Percentiles rank a stretch among this genome's conserved stretches.
phyloP scores from a whole-genome alignment of 148 eudicot genomes.

The Beta vulgaris region DNA sequence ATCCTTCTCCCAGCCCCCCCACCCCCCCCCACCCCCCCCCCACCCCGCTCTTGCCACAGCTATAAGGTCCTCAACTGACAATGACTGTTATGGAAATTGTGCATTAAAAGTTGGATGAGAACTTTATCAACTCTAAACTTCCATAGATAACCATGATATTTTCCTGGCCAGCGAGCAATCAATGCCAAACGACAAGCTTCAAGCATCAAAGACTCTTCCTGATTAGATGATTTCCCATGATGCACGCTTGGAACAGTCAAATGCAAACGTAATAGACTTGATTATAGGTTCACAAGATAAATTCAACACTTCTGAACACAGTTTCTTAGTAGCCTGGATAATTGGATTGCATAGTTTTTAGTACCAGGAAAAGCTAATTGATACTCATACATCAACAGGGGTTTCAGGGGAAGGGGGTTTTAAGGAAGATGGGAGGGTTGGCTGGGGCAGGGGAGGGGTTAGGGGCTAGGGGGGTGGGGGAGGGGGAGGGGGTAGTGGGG shows the following conservation, averaged over 20 bases:
- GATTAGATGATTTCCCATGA: conserved; percentile 37
- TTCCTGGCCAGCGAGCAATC: conserved; percentile 68
- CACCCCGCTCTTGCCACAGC: conserved; percentile 39
- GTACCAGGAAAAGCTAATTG: conserved; percentile 8
- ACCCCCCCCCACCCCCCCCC: too few species aligned
- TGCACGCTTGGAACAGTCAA: conserved; percentile 37
- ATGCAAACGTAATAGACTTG: conserved; percentile 45
- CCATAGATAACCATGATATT: conserved; percentile 75
- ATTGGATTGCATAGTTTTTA: conserved; percentile 20
- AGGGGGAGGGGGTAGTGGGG: too few species aligned
- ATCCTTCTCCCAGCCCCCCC: too few species aligned
- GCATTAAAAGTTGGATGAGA: conserved; percentile 51
- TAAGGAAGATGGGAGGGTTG: too few species aligned
- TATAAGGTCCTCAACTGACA: conserved; percentile 52
- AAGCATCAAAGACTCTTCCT: conserved; percentile 39
- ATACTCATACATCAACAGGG: background rate
- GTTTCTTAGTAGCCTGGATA: conserved; percentile 57
- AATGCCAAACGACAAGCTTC: conserved; percentile 75
- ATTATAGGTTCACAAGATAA: conserved; percentile 52
- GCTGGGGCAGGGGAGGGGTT: too few species aligned
- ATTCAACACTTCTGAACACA: conserved; percentile 47
- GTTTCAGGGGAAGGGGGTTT: too few species aligned
- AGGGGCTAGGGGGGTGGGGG: too few species aligned
- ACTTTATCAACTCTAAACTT: conserved; percentile 48
- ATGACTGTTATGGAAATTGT: conserved; percentile 34